Conservation (phyloP, 1,284 basidiomycete species). For the Tilletia indica region DNA sequence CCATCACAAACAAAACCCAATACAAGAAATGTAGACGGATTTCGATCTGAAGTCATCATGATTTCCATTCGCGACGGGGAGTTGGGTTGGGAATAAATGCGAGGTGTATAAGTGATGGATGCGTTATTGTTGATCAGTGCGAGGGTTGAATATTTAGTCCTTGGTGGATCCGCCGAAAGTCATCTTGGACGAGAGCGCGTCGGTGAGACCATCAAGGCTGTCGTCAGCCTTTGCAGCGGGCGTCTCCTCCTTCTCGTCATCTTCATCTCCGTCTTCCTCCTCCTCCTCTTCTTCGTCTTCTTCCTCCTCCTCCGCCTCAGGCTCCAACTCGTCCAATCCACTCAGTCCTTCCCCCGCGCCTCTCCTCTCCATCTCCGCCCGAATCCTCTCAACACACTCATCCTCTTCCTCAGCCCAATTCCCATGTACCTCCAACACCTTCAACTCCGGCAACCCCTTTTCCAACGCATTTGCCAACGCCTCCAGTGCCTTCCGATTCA, state of each 20-base stretch:
- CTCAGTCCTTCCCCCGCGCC: slow-evolving; percentile 45
- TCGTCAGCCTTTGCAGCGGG: neutral
- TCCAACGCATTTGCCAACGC: slow-evolving; percentile 42
- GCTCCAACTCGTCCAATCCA: slow-evolving; percentile 44
- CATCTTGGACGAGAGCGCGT: slow-evolving; percentile 3
- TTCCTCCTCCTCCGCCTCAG: slow-evolving; percentile 11
- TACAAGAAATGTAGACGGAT: too few relatives aligned
- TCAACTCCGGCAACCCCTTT: slow-evolving; percentile 33
- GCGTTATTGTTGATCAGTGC: too few relatives aligned
- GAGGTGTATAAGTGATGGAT: too few relatives aligned
- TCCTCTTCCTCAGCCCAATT: slow-evolving; percentile 55
- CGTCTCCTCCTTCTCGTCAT: neutral
- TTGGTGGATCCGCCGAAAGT: too few relatives aligned
- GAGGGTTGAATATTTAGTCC: too few relatives aligned
- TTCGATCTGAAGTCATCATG: too few relatives aligned
- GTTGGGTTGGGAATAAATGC: too few relatives aligned
- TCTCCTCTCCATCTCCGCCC: slow-evolving; percentile 41
- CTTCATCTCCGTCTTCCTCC: neutral
- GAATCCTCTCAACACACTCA: slow-evolving; percentile 46
- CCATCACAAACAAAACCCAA: too few relatives aligned
- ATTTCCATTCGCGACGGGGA: too few relatives aligned
- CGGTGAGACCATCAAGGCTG: neutral
- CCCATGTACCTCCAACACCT: slow-evolving; percentile 51
- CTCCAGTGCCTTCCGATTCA: slow-evolving; percentile 43
- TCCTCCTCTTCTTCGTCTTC: slow-evolving; percentile 7